Evolutionary conservation across 1,284 basidiomycete species (phyloP), one percentile per base, ranked within the genome.

Genomic region (Leucoagaricus sp.): DNA sequence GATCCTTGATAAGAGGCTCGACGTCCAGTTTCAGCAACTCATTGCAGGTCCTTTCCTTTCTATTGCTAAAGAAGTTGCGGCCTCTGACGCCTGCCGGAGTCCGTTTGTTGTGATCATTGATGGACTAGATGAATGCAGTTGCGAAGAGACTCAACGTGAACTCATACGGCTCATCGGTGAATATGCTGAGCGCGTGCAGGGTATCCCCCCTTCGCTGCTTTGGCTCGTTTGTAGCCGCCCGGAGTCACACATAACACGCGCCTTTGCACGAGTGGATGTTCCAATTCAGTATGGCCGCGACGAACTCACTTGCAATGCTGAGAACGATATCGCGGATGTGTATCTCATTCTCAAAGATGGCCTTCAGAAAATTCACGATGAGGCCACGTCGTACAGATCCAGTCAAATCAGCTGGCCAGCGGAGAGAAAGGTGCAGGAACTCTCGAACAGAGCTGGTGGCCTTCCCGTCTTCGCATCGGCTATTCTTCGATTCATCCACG

Each of bases 211-310:
- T 26, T 57, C 61, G 13, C 13, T 64, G 33, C 49, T 56, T 19
- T 63, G 64, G 47, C 44, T 65, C 6, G 54, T 64, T 31, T 49
- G 55, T 50, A 65, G 64, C 46, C 55, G 60, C n/a, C 55, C 61
- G 9, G 63, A 64, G 47, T 41, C 55, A 5, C 54, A 55, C 38
- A 36, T 55, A 4, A 49, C 49, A 41, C 31, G 26, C 6, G 26
- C 21, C n/a, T 54, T 54, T 23, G 25, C 19, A 3, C 29, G 31
- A 21, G 36, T n/a, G 4, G 36, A 38, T 38, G 13, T n/a, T 9
- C 36, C 36, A 23, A 17, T 12, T 38, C 9, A 23, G 21, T 59
- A 21, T 33, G 38, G 26, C 2, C 46, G 26, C n/a, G 44, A 40
- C 26, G 36, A 38, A n/a, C 12, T 38, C 6, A 38, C 36, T 5